Conservation (phyloP, 2,329 filamentous ascomycete species). For the Ophiostoma sp. region DNA sequence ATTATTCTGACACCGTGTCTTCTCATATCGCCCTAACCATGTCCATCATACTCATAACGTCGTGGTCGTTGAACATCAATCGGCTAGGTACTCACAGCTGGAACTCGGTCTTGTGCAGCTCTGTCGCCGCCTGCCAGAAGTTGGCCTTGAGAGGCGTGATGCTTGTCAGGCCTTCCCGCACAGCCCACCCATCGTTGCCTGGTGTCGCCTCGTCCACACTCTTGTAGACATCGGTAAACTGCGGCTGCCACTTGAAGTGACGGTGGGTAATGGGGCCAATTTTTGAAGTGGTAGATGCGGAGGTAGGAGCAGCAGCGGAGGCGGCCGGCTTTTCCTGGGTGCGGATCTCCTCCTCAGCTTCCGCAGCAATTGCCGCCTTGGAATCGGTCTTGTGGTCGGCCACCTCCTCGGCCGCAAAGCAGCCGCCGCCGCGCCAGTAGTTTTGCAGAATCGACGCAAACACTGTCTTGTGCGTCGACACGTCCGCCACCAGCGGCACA, state of each 20-base stretch:
- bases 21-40: not conserved
- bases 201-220: slow-evolving; percentile 74
- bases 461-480: slow-evolving; percentile 66
- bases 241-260: slow-evolving; percentile 92
- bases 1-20: not conserved
- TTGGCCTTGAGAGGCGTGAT: slow-evolving; percentile 88
- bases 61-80: not conserved
- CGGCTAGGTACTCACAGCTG: slow-evolving; percentile 64
- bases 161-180: slow-evolving; percentile 80
- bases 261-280: slow-evolving; percentile 48
- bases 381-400: slow-evolving; percentile 31
- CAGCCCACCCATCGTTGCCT: slow-evolving; percentile 89
- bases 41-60: not conserved
- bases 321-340: not conserved
- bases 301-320: not conserved
- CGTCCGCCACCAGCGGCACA: slow-evolving; percentile 73
- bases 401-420: slow-evolving; percentile 74
- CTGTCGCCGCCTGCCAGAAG: slow-evolving; percentile 69
- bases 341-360: slow-evolving; percentile 69
- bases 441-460: slow-evolving; percentile 88
- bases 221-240: slow-evolving; percentile 78
- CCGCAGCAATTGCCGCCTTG: slow-evolving; percentile 37
- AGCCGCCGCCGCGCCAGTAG: slow-evolving; percentile 77
- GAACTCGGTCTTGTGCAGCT: slow-evolving; percentile 64
- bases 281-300: not conserved